These are phyloP conservation scores for Naegleria fowleri DNA, from an alignment of 208 protist species.

Conservation along the genomic window DNA sequence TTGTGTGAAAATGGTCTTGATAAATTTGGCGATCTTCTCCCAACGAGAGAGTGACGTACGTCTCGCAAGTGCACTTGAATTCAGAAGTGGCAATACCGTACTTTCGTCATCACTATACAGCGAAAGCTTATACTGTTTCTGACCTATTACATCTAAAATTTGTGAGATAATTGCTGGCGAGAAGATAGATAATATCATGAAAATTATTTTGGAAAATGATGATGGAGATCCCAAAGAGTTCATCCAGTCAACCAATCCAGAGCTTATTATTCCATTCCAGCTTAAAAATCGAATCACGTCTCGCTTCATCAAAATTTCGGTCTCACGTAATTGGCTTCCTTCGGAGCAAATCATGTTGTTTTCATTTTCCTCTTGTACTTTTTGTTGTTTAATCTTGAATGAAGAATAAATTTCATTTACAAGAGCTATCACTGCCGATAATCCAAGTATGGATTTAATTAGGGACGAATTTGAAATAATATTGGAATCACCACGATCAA, in stretches of 20 bases:
- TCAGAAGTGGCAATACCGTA: not conserved
- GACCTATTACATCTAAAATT: not conserved
- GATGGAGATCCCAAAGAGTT: not conserved
- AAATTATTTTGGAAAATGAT: not conserved
- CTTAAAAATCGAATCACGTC: not conserved
- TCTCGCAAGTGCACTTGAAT: not conserved
- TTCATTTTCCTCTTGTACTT: not conserved
- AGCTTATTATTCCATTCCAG: not conserved
- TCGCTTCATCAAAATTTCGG: not conserved
- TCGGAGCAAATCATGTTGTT: not conserved
- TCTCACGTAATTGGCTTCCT: not conserved
- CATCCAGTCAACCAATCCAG: not conserved
- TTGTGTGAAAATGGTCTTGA: not conserved
- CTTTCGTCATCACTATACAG: not conserved
- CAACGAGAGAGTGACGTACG: not conserved
- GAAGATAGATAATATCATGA: not conserved
- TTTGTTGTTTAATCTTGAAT: not conserved
- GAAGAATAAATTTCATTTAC: not conserved
- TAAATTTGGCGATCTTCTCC: not conserved
- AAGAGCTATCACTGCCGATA: not conserved
- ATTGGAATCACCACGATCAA: too few species aligned
- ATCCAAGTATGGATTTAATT: not conserved
- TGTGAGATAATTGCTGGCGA: not conserved
- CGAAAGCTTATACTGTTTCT: not conserved
- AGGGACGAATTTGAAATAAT: not conserved